Conservation (phyloP, 306 rosid species). For the Vachellia pachyceras region DNA sequence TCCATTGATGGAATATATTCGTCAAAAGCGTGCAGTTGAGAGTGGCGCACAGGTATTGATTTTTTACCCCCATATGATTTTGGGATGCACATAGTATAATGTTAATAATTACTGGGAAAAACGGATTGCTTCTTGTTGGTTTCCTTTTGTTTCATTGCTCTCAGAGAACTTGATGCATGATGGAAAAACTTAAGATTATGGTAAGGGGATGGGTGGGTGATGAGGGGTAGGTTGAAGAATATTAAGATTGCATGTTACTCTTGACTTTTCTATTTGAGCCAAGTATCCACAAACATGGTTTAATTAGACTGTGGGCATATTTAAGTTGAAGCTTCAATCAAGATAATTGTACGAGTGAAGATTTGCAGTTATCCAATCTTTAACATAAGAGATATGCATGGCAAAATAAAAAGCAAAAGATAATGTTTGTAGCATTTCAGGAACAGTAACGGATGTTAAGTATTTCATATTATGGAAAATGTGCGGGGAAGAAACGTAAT, state of each 20-base stretch:
- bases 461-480: not conserved
- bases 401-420: not conserved
- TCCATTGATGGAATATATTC: conserved; percentile 91
- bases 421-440: conserved; percentile 8
- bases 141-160: not conserved
- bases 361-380: too few species aligned
- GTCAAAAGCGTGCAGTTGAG: conserved; percentile 73
- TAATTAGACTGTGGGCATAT: too few species aligned
- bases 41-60: conserved; percentile 72
- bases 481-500: not conserved
- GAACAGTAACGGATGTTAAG: too few species aligned
- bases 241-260: too few species aligned
- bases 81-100: not conserved
- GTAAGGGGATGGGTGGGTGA: too few species aligned
- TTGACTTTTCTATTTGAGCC: too few species aligned
- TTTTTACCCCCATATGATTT: conserved; percentile 23
- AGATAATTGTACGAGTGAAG: too few species aligned
- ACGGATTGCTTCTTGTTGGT: not conserved
- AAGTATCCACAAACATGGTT: too few species aligned
- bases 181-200: too few species aligned
- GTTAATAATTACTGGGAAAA: not conserved
- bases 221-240: too few species aligned
- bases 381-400: too few species aligned
- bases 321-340: too few species aligned
- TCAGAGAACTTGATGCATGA: not conserved